A percentile compares a stretch with the other conserved stretches of the same genome.
Conservation (phyloP, 1,284 basidiomycete species). For the Uromyces viciae-fabae region DNA sequence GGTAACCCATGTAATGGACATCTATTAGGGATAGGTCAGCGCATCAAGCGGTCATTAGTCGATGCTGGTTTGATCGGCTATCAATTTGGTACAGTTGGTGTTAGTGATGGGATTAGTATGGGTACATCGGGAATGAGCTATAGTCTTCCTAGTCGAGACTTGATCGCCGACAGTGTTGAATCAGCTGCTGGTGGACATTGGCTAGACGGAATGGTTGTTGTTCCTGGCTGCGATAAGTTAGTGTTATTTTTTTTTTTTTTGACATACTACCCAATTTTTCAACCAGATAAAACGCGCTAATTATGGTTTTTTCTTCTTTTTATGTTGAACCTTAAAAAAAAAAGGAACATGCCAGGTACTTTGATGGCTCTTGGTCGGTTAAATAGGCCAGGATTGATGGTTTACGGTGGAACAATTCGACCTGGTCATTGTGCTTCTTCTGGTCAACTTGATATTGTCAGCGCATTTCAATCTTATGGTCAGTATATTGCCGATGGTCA, state of each 20-base stretch:
- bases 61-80: conserved; percentile 79
- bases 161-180: conserved; percentile 73
- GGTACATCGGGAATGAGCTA: conserved; percentile 84
- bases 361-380: conserved; percentile 86
- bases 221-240: conserved; percentile 88
- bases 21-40: conserved; percentile 78
- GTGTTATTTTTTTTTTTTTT: neutral
- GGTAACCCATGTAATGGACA: conserved; percentile 78
- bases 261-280: no score
- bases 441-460: conserved; percentile 78
- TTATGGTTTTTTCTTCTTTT: neutral
- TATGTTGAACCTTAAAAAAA: no score
- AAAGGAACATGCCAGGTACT: conserved; percentile 86
- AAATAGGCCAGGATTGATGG: conserved; percentile 91
- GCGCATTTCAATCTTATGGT: conserved; percentile 91
- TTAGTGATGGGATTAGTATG: conserved; percentile 97
- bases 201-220: conserved; percentile 94
- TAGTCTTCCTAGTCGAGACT: conserved; percentile 78
- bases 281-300: no score
- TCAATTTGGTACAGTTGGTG: conserved; percentile 94
- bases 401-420: conserved; percentile 91
- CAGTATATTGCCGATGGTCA: conserved; percentile 83
- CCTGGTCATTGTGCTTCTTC: conserved; percentile 76
- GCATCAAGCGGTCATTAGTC: conserved; percentile 74
- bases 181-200: conserved; percentile 89